phyloP scores from a whole-genome alignment of 2,329 filamentous ascomycete genomes.

The Periconia digitata region DNA sequence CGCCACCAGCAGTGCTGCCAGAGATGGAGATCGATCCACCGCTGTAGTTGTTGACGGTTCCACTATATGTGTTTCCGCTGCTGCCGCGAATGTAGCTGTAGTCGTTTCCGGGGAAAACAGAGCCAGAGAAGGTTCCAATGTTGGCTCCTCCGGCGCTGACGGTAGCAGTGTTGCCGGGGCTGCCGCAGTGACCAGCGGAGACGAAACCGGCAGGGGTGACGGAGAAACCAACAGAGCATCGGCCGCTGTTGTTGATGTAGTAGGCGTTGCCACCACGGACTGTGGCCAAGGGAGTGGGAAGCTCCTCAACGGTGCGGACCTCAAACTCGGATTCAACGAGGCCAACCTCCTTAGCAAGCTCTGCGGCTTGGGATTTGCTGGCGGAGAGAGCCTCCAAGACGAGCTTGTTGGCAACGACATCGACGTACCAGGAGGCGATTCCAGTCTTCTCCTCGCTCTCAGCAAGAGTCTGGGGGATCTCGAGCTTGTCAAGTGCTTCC shows the following conservation, averaged over 20 bases:
- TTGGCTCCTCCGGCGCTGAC: conserved; percentile 31
- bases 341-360: conserved; percentile 42
- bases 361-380: conserved; percentile 40
- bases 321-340: conserved; percentile 43
- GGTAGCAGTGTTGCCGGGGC: conserved; percentile 31
- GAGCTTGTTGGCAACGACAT: conserved; percentile 46
- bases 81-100: conserved; percentile 42
- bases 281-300: conserved; percentile 42
- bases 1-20: conserved; percentile 42
- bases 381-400: conserved; percentile 42
- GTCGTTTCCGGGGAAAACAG: conserved; percentile 46
- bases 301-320: conserved; percentile 34
- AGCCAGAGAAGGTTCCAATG: conserved; percentile 42
- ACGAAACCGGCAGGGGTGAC: conserved; percentile 48
- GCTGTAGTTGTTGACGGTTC: conserved; percentile 40
- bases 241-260: conserved; percentile 33
- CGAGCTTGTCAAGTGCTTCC: conserved; percentile 42
- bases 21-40: conserved; percentile 36
- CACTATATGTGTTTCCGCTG: conserved; percentile 34
- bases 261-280: conserved; percentile 45
- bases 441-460: conserved; percentile 27
- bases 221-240: conserved; percentile 47
- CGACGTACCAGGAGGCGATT: conserved; percentile 45
- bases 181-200: conserved; percentile 46
- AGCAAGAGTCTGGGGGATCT: conserved; percentile 27